Percentiles rank a stretch among this genome's conserved stretches.
Evolutionary conservation across 768 basidiomycete genomes (phyloP).

Genomic region (Gymnopilus junonius): DNA sequence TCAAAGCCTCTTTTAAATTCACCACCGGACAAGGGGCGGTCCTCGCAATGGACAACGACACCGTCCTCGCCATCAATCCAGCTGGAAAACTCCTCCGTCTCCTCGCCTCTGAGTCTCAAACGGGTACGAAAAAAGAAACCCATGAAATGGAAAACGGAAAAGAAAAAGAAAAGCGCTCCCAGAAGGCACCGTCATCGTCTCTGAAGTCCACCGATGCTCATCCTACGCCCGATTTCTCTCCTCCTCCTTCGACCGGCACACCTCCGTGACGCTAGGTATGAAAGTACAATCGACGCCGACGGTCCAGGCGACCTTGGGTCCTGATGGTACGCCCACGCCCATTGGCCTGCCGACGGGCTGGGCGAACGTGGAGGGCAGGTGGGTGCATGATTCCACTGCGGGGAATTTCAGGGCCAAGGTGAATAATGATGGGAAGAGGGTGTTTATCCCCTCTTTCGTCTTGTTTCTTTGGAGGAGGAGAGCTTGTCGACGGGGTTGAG

Average conservation of each 20-base stretch:
- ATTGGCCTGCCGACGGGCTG: slow-evolving; percentile 8
- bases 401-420: slow-evolving; percentile 31
- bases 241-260: neutral
- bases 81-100: slow-evolving; percentile 31
- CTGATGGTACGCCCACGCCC: no score
- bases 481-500: slow-evolving; percentile 23
- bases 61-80: slow-evolving; percentile 28
- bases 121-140: no score
- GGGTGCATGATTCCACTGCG: slow-evolving; percentile 25
- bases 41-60: slow-evolving; percentile 34
- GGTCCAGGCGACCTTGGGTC: no score
- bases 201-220: slow-evolving; percentile 35
- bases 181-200: slow-evolving; percentile 32
- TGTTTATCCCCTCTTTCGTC: slow-evolving; percentile 33
- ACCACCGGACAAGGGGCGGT: slow-evolving; percentile 31
- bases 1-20: slow-evolving; percentile 32
- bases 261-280: neutral
- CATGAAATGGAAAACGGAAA: no score
- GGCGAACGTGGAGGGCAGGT: slow-evolving; percentile 14
- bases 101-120: no score
- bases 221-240: slow-evolving; percentile 35
- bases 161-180: slow-evolving; percentile 19
- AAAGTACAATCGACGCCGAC: neutral
- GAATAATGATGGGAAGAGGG: slow-evolving; percentile 24
- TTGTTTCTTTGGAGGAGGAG: slow-evolving; percentile 30